Base-by-base conservation (phyloP, 2,329 filamentous ascomycete genomes). In the Aspergillus eucalypticola region DNA sequence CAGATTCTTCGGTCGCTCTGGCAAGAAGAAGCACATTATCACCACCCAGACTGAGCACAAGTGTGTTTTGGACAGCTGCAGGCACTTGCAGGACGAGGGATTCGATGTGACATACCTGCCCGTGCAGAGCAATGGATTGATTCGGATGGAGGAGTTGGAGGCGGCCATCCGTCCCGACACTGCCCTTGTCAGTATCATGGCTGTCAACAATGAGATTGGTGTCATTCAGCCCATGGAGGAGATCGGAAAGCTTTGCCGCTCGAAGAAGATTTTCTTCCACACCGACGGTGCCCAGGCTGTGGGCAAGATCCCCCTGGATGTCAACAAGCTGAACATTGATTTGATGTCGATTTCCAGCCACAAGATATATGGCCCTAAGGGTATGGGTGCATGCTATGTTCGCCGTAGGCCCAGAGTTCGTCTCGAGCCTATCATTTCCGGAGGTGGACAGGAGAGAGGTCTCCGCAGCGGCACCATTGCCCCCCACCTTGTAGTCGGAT, bases 201-300 rank as follows among this genome's bases (percentile, higher is more conserved):
- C 95, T 0, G 95, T 99, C 71, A 99, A 99, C 83, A 99, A 99
- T 77, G 95, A 99, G 79, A 98, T 99, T 71, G 95, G 95, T 72
- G 95, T 99, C n/a, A 96, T 99, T 60, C 95, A 99, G 78, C 95
- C 95, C 0, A 80, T 99, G 60, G 90, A 92, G 69, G 87, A 96
- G 79, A 99, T 99, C 74, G 95, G 95, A 71, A 90, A 89, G 78
- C 82, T 99, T 13, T 99, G 95, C 78, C 88, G 95, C 54, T 85
- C 87, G 57, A 95, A 91, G 78, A 97, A 97, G 82, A 83, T 97
- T 48, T 99, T 97, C 79, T 99, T 99, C 86, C 95, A 99, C 80
- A 96, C 92, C 23, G 95, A 99, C 76, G 95, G 85, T 54, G 95
- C 95, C 1, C 95, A 99, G 80, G 95, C 95, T 15, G 93, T 98